These are phyloP conservation scores for Candida andamanensis DNA, from an alignment of 805 yeast genomes.

Conservation along the genomic window DNA sequence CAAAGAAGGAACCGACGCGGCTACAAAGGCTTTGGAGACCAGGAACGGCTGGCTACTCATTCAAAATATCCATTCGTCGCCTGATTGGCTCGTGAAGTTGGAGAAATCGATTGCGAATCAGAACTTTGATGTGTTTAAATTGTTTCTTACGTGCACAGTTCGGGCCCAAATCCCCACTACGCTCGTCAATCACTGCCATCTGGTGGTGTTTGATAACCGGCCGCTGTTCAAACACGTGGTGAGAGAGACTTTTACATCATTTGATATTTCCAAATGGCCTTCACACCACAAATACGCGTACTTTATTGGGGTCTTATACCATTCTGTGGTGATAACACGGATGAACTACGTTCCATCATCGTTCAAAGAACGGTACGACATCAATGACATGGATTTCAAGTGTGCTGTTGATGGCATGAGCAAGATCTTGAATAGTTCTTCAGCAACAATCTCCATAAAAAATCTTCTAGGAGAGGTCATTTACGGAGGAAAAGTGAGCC, in stretches of 20 bases:
- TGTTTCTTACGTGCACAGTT: constrained; percentile 63
- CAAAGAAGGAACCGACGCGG: constrained; percentile 51
- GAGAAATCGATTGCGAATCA: constrained; percentile 17
- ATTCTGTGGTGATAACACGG: constrained; percentile 56
- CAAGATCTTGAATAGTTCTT: no score
- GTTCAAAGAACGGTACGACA: constrained; percentile 56
- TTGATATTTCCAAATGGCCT: constrained; percentile 19
- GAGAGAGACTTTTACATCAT: constrained; percentile 25
- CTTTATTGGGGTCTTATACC: constrained; percentile 66
- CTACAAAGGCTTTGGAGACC: constrained; percentile 43
- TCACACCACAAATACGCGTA: constrained; percentile 43
- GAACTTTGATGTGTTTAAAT: constrained; percentile 38
- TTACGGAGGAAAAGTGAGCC: constrained; percentile 63
- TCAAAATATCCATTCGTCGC: constrained; percentile 76
- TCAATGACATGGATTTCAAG: constrained; percentile 67
- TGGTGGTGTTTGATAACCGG: constrained; percentile 56
- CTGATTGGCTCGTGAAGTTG: constrained; percentile 54
- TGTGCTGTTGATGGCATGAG: no score
- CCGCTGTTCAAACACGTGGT: constrained; percentile 54
- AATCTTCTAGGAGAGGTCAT: constrained; percentile 49
- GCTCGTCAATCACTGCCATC: constrained; percentile 48
- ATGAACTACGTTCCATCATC: constrained; percentile 59
- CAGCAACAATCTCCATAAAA: no score
- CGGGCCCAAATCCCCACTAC: constrained; percentile 48
- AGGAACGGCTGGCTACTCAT: constrained; percentile 66